These are phyloP conservation scores for Teratosphaeria zuluensis DNA, from an alignment of 2,329 filamentous ascomycete species.

Conservation along the genomic window DNA sequence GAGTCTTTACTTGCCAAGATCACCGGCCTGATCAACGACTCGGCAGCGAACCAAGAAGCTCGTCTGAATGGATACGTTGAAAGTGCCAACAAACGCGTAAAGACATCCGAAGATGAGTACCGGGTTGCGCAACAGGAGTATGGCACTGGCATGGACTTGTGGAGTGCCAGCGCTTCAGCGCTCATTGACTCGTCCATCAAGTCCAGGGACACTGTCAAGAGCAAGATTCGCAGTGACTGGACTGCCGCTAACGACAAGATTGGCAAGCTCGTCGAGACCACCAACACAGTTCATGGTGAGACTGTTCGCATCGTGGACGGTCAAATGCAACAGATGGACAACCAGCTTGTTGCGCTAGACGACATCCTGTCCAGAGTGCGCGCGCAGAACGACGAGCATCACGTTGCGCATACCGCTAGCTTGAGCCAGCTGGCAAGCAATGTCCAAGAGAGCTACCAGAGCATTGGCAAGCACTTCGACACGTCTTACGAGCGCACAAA, in stretches of 20 bases:
- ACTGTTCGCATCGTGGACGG: constrained; percentile 83
- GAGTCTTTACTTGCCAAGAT: constrained; percentile 68
- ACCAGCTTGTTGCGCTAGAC: constrained; percentile 83
- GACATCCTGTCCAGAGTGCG: constrained; percentile 79
- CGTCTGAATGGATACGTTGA: constrained; percentile 59
- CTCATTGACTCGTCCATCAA: constrained; percentile 62
- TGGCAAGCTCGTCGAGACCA: constrained; percentile 70
- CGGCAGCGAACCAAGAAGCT: constrained; percentile 62
- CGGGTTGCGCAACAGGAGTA: constrained; percentile 52
- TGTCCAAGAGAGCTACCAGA: constrained; percentile 63
- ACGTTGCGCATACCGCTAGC: constrained; percentile 57
- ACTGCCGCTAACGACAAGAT: constrained; percentile 69
- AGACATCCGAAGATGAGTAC: constrained; percentile 44
- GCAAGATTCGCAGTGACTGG: constrained; percentile 79
- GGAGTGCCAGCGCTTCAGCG: constrained; percentile 58
- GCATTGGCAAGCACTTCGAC: constrained; percentile 60
- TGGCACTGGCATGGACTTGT: constrained; percentile 60
- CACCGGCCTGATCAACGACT: constrained; percentile 62
- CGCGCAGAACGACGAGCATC: constrained; percentile 68
- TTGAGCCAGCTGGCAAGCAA: constrained; percentile 56
- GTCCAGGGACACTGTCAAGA: constrained; percentile 70
- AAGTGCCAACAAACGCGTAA: constrained; percentile 47
- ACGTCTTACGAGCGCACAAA: constrained; percentile 59
- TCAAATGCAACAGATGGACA: constrained; percentile 76
- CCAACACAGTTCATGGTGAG: constrained; percentile 80